Base-by-base conservation (phyloP, 495 filamentous ascomycete genomes). In the Echria macrotheca region DNA sequence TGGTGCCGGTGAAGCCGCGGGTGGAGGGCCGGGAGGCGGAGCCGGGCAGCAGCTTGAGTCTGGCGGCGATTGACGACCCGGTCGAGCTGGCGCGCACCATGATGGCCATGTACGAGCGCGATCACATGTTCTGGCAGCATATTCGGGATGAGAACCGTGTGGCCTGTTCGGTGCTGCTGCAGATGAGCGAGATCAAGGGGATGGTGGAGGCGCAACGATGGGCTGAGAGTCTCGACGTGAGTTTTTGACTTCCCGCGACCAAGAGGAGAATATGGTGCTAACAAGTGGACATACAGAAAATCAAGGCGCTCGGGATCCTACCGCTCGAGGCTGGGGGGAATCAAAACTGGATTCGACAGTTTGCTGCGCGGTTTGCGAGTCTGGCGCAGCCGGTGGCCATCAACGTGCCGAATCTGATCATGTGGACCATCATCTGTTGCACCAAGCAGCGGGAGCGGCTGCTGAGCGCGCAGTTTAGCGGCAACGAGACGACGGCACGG, bases 391-490 rank as follows among this genome's bases (percentile, higher is more conserved):
- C 86, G 8, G 83, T 97, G 24, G 83, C 89, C 1, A 81, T 86
- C 60, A 95, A 90, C 59, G 77, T 97, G 51, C 89, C 89, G 0
- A 86, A 87, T 69, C 72, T 96, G 42, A 77, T 98, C 23, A 84
- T 95, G 69, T 96, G 93, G 91, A 87, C 87, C 25, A 89, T 97
- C 53, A 77, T 82, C 17, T 87, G 85, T 61, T 93, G 91, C 64
- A 80, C 82, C 42, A 74, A 78, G 23, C 82, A 93, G 61, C 78
- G 89, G 26, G 83, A 85, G 50, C 64, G 76, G 18, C 69, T 95
- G 35, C 73, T 70, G 47, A 75, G 68, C 31, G 77, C 79, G 18
- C 72, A 79, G 50, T 96, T 81, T 61, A 85, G 83, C 44, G 89
- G 78, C 46, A 78, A 87, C 59, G 83, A 83, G 46, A 83, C 82